Percentiles rank a stretch among this genome's conserved stretches.
These are phyloP conservation scores for Ceratonia siliqua DNA, from an alignment of 306 rosid genomes.

Conservation along the genomic window DNA sequence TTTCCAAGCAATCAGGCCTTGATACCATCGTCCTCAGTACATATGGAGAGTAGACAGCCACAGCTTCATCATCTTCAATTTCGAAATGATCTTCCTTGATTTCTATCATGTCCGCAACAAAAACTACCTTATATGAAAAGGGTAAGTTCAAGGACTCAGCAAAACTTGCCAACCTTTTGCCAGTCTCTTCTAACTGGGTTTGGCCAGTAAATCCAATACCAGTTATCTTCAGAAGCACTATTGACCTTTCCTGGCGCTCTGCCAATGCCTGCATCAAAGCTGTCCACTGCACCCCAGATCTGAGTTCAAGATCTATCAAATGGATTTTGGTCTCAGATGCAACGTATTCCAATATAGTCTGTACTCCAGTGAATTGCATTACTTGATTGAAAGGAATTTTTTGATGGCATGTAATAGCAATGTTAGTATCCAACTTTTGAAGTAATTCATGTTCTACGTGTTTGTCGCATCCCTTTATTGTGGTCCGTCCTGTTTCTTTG, in stretches of 20 bases:
- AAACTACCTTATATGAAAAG: conserved; percentile 43
- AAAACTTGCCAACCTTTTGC: conserved; percentile 46
- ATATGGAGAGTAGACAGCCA: conserved; percentile 42
- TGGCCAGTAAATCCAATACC: conserved; percentile 44
- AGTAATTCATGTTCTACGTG: neutral
- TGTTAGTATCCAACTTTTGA: conserved; percentile 11
- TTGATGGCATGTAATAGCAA: conserved; percentile 18
- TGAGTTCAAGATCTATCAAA: conserved; percentile 56
- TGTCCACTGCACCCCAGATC: conserved; percentile 55
- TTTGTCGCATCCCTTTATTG: neutral
- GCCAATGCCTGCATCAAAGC: conserved; percentile 60
- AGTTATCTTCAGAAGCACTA: conserved; percentile 57
- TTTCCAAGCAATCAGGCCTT: conserved; percentile 56
- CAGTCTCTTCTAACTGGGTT: conserved; percentile 38
- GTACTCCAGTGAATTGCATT: conserved; percentile 45
- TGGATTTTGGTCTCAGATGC: conserved; percentile 48
- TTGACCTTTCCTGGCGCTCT: conserved; percentile 39
- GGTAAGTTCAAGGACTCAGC: conserved; percentile 60
- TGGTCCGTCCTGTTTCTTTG: conserved; percentile 38
- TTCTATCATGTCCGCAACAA: conserved; percentile 43
- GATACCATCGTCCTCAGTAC: conserved; percentile 50
- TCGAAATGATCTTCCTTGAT: conserved; percentile 44
- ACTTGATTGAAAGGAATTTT: conserved; percentile 54
- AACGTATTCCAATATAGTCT: conserved; percentile 55
- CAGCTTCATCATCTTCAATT: conserved; percentile 45